Evolutionary conservation across 2,329 filamentous ascomycete species (phyloP), one percentile per base, ranked within the genome.

Genomic region (Penicillium polonicum): DNA sequence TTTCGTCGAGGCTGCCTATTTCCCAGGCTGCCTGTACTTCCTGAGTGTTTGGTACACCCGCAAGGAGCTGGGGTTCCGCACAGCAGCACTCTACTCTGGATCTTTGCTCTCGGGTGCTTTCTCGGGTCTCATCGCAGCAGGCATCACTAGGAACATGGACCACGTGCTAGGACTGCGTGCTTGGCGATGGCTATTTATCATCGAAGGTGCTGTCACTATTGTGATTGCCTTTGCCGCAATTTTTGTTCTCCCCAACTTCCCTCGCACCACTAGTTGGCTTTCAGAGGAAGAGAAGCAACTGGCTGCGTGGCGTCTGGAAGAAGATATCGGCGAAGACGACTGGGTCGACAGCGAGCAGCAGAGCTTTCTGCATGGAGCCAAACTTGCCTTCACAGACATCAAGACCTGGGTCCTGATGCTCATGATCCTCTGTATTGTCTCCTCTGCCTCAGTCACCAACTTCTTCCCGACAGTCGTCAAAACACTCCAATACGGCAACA

Each of bases 381-480:
- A 78, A 59, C 70, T 84, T 33, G 84, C 84, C 0, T 81, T 86
- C 53, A 68, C 72, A 15, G 85, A 88, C 64, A 62, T 79, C 60
- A 88, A 88, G 73, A 86, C 81, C 4, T 87, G 82, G 72, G 74
- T 87, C 52, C 67, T 88, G 70, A 78, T 85, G 69, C 70, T 84
- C 10, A 73, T 85, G 44, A 76, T 88, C 42, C 82, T 86, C 62
- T 80, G 84, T 62, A 83, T 85, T 59, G 83, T 82, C 35, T 77
- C 80, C 17, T 79, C 80, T 27, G 84, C 80, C 48, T 83, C 83
- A 8, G 83, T 88, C 12, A 87, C 84, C 36, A 88, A 87, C 71
- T 89, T 88, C 77, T 87, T 88, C 73, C 86, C 86, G 0, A 88
- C 88, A 0, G 86, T 92, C 55, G 88, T 91, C 48, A 77, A 81